Percentiles rank a stretch among this genome's conserved stretches.
Conservation (phyloP, 176 grass and related monocot genomes). For the Lolium perenne region DNA sequence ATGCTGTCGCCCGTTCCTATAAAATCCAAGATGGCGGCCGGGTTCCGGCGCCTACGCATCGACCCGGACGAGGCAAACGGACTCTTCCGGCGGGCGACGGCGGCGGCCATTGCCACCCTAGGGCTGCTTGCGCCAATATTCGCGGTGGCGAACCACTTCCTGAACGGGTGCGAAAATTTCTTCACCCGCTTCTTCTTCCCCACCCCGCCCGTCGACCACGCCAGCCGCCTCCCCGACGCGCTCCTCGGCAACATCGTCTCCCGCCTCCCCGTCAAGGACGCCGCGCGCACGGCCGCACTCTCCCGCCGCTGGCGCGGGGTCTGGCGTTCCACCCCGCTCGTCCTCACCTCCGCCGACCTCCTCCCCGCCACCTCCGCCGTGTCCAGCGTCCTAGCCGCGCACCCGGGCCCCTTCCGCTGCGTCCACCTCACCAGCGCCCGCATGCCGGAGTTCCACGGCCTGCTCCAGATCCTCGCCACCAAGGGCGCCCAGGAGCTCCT, state of each 20-base stretch:
- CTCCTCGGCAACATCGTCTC: too few relatives aligned
- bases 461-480: background rate
- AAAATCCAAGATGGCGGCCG: too few relatives aligned
- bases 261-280: too few relatives aligned
- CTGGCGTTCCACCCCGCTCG: background rate
- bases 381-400: background rate
- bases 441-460: too few relatives aligned
- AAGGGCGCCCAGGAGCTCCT: background rate
- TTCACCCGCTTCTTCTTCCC: too few relatives aligned
- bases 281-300: background rate
- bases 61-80: background rate
- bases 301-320: background rate
- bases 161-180: background rate
- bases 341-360: background rate
- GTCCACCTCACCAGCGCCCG: background rate
- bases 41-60: background rate
- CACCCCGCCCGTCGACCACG: too few relatives aligned
- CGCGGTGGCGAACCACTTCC: background rate
- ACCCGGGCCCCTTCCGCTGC: background rate
- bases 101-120: background rate
- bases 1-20: background rate
- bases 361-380: background rate
- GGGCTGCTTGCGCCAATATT: background rate
- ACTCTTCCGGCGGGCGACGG: background rate
- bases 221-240: too few relatives aligned